Conservation (phyloP, 2,329 filamentous ascomycete species). For the Cladosporium sp. region DNA sequence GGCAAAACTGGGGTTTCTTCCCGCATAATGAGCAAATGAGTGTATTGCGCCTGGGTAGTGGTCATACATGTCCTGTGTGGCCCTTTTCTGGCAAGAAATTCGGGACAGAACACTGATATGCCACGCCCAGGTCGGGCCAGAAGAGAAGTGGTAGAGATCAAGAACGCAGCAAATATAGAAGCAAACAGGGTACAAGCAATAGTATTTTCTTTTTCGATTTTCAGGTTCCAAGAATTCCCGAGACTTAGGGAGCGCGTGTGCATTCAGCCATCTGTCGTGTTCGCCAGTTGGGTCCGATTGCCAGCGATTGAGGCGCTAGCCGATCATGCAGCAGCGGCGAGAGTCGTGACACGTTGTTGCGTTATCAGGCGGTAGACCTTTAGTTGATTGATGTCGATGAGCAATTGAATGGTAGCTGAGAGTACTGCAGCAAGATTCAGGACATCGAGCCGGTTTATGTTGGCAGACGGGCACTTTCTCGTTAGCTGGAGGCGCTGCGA, state of each 20-base stretch:
- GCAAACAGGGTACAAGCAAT: not conserved
- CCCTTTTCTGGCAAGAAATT: not conserved
- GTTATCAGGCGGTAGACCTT: not conserved
- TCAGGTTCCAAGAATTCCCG: not conserved
- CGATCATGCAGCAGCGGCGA: not conserved
- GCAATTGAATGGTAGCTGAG: not conserved
- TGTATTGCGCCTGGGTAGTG: not conserved
- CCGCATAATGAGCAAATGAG: not conserved
- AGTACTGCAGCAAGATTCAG: not conserved
- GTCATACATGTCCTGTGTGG: not conserved
- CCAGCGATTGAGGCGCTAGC: not conserved
- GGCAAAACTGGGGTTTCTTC: too few relatives aligned
- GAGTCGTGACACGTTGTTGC: not conserved
- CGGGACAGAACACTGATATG: not conserved
- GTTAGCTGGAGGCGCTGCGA: not conserved
- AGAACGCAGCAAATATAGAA: not conserved
- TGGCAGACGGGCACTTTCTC: not conserved
- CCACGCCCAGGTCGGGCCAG: not conserved
- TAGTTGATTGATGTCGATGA: not conserved
- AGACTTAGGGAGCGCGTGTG: not conserved
- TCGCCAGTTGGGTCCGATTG: not conserved
- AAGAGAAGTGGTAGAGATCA: not conserved
- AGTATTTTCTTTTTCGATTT: not conserved
- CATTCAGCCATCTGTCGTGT: not conserved
- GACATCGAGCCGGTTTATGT: not conserved